Conservation (phyloP, 257 asterid genomes). For the Primulina huaijiensis region DNA sequence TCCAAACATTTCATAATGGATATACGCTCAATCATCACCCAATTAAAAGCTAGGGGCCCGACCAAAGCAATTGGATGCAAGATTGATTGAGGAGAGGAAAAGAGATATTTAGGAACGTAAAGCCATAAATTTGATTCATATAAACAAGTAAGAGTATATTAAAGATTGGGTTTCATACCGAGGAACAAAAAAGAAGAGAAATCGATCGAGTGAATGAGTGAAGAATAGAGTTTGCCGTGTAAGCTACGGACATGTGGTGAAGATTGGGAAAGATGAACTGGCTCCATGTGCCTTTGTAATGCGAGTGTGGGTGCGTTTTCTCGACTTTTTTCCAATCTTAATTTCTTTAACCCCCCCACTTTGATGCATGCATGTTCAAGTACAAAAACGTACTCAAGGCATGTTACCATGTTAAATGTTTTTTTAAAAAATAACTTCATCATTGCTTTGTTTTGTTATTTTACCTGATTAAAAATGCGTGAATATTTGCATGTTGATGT, state of each 20-base stretch:
- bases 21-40: no score
- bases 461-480: background rate
- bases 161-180: background rate
- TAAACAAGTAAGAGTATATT: background rate
- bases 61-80: background rate
- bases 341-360: conserved; percentile 24
- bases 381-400: conserved; percentile 19
- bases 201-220: conserved; percentile 2
- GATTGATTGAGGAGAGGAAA: no score
- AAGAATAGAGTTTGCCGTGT: conserved; percentile 42
- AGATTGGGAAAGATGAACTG: conserved; percentile 26
- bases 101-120: no score
- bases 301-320: conserved; percentile 1
- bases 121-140: background rate
- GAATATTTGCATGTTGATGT: background rate
- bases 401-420: background rate
- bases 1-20: no score
- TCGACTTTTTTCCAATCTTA: conserved; percentile 22
- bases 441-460: conserved; percentile 1
- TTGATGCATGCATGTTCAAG: conserved; percentile 22
- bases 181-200: background rate
- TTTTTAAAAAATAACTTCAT: background rate
- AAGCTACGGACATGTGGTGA: conserved; percentile 48
- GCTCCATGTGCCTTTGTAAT: conserved; percentile 31
- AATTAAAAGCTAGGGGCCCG: no score